Evolutionary conservation across 257 asterid genomes (phyloP), one percentile per base, ranked within the genome.

Genomic region (Vinca minor): DNA sequence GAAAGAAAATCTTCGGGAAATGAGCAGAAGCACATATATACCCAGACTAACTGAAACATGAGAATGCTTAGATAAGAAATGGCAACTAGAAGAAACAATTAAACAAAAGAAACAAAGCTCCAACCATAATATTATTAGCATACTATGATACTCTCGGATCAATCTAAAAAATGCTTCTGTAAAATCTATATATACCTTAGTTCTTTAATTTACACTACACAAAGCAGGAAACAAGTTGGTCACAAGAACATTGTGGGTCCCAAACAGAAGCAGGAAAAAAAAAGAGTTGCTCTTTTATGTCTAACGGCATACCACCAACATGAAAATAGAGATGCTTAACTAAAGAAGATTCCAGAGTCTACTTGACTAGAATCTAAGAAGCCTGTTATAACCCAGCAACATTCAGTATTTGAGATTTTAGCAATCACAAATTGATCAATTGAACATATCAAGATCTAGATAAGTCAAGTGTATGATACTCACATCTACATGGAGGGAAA

Each of bases 401-500:
- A 21, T 14, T 44, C 12, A 29, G 47, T 41, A 32, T 10, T 32
- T 47, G 55, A 68, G 41, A 74, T 65, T 56, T 45, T 64, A 65
- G 69, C 46, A 70, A n/a, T 53, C 41, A 55, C 59, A 46, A 56
- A 62, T 59, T 73, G 58, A 62, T 63, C 26, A 54, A 55, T 28
- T 14, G 26, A 55, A 53, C 62, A 13, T 18, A 66, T 41, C 65
- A 62, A 52, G 31, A 69, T 23, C 12, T 3, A 34, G 31, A 23
- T 5, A 17, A 21, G 66, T 66, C 68, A 58, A 34, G 70, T 68
- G 57, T 58, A 66, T 26, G 76, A 74, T 61, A 93, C 99, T 87
- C 81, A 93, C 99, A 82, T 93, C 99, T 62, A 93, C 96, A 87
- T 93, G 99, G 62, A 93, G 99, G 50, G 99, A 93, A 70, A 93